Evolutionary conservation across 371 early-diverging fungal species (phyloP).

Genomic region (Nematocida ironsii): DNA sequence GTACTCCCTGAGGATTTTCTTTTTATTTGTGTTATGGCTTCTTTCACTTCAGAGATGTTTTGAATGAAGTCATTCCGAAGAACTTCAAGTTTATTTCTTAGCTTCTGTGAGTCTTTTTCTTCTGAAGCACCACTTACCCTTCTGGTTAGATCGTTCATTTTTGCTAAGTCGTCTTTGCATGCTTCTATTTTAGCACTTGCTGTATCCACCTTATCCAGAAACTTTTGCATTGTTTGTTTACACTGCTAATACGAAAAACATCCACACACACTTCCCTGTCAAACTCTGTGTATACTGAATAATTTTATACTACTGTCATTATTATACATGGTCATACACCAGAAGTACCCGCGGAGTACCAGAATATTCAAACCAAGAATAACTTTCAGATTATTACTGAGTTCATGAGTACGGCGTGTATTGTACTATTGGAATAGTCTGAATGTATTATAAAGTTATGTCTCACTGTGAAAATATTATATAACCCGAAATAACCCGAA

Average conservation of each 20-base stretch:
- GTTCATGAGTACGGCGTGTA: too few species aligned
- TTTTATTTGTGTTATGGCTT: conserved; percentile 31
- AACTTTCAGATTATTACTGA: too few species aligned
- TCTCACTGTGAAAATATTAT: too few species aligned
- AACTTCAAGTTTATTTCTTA: conserved; percentile 56
- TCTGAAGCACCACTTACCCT: conserved; percentile 60
- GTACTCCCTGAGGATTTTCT: conserved; percentile 37
- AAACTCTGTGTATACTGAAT: neutral
- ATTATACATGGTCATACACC: too few species aligned
- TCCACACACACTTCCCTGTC: too few species aligned
- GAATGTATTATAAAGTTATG: too few species aligned
- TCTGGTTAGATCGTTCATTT: conserved; percentile 53
- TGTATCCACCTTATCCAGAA: conserved; percentile 57
- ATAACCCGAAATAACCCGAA: too few species aligned
- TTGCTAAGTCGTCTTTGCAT: conserved; percentile 31
- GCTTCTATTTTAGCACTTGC: conserved; percentile 53
- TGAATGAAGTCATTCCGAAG: conserved; percentile 59
- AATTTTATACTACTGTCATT: too few species aligned
- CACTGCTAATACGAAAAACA: neutral
- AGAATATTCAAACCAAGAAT: too few species aligned
- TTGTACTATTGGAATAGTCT: too few species aligned
- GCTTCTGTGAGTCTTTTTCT: conserved; percentile 60
- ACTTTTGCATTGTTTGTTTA: conserved; percentile 60
- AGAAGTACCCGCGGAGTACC: too few species aligned
- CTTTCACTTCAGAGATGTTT: conserved; percentile 34